Base-by-base conservation (phyloP, 2,329 filamentous ascomycete species). In the Xylaria arbuscula region DNA sequence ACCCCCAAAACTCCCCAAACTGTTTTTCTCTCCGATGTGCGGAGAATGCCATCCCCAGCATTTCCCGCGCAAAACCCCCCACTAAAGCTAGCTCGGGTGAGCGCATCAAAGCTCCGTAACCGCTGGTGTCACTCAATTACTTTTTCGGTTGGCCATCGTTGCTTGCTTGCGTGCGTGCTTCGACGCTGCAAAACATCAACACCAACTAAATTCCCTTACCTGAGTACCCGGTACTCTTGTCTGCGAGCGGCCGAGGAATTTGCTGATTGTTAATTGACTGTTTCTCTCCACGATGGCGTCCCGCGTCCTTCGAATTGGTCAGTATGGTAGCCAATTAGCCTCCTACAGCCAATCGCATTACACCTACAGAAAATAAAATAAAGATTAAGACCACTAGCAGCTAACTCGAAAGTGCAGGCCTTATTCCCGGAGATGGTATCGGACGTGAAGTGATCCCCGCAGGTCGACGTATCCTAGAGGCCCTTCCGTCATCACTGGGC, bases 351-450 rank as follows among this genome's bases (percentile, higher is more conserved):
- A 47, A 38, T 38, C 19, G 13, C 38, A 32, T 15, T 9, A 17
- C 32, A 34, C 19, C 9, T 17, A 13, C 6, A 45, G 17, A 17
- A 17, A 45, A 7, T 15, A 17, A 8, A 8, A 15, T n/a, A 13
- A 24, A 24, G 17, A 15, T 5, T 17, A 40, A n/a, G 13, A 36
- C 53, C 11, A n/a, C 32, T 13, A 42, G 1, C 8, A 13, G 48
- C 53, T 65, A 17, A 67, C 60, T n/a, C n/a, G 3, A 50, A 9
- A 17, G 13, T 9, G 11, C 73, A 97, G 94, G 94, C 81, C 92
- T 98, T 77, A 98, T 99, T 80, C 93, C 96, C 76, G 96, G 96
- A 79, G 96, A 99, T 84, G 96, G 96, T 82, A 99, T 99, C 83
- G 96, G 96, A 83, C 93, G 93, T 80, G 96, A 99, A 84, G 96